These are phyloP conservation scores for Ceratobasidium sp. DNA, from an alignment of 1,284 basidiomycete species.

Conservation along the genomic window DNA sequence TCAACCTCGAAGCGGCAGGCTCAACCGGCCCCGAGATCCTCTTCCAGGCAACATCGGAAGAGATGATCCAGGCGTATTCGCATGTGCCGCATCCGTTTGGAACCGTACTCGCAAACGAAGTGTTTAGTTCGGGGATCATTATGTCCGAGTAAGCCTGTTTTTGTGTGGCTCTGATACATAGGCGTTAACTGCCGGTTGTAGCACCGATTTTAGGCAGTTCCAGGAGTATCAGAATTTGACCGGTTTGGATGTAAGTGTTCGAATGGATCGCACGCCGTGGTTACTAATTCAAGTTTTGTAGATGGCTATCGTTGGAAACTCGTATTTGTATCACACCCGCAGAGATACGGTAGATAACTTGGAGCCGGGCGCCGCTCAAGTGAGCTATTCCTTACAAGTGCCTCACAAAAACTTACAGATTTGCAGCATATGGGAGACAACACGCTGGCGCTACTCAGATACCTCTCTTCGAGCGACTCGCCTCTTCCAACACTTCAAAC, in stretches of 20 bases:
- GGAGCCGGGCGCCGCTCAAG: constrained; percentile 80
- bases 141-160: constrained; percentile 80
- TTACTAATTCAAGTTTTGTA: constrained; percentile 55
- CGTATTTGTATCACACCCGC: constrained; percentile 93
- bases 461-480: constrained; percentile 79
- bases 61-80: constrained; percentile 94
- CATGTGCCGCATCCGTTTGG: constrained; percentile 90
- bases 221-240: constrained; percentile 90
- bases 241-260: constrained; percentile 78
- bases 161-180: no score
- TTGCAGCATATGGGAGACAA: constrained; percentile 93
- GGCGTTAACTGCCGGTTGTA: no score
- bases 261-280: background rate
- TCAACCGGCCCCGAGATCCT: constrained; percentile 89
- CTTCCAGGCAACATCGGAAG: constrained; percentile 94
- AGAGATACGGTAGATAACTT: constrained; percentile 87
- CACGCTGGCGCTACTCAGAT: constrained; percentile 81
- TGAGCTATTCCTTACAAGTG: constrained; percentile 51
- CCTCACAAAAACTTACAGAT: background rate
- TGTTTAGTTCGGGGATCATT: constrained; percentile 93
- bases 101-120: constrained; percentile 91
- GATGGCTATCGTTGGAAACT: constrained; percentile 95
- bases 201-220: constrained; percentile 95
- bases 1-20: constrained; percentile 96
- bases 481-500: constrained; percentile 73